phyloP scores from a whole-genome alignment of 768 basidiomycete species.

The Boletus rubropictus region DNA sequence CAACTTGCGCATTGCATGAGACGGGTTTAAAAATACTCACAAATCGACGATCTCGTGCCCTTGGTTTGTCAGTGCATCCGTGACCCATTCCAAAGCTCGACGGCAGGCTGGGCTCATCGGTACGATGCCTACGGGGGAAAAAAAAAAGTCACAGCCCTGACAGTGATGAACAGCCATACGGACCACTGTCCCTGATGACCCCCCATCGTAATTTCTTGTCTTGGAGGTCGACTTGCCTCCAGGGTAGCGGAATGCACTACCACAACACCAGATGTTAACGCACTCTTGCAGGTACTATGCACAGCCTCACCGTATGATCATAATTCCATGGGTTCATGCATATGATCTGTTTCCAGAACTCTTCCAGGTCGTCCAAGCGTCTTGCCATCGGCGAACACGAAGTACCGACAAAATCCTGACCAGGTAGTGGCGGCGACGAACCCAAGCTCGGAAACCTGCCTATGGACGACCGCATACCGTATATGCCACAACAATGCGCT shows the following conservation, averaged over 20 bases:
- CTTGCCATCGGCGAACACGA: conserved; percentile 39
- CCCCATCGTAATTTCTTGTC: conserved; percentile 37
- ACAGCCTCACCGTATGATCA: conserved; percentile 34
- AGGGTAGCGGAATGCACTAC: conserved; percentile 41
- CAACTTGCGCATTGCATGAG: neutral
- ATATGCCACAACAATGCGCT: conserved; percentile 43
- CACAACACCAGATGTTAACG: neutral
- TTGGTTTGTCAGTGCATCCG: conserved; percentile 30
- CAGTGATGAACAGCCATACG: conserved; percentile 1
- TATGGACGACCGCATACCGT: conserved; percentile 35
- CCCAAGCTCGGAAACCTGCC: conserved; percentile 37
- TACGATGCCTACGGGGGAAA: conserved; percentile 30
- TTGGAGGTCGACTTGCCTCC: conserved; percentile 33
- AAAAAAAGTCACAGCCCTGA: neutral
- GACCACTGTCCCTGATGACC: conserved; percentile 39
- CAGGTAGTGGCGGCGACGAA: conserved; percentile 28
- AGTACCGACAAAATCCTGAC: conserved; percentile 35
- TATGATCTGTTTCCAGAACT: conserved; percentile 40
- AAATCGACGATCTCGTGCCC: conserved; percentile 40
- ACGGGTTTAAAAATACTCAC: conserved; percentile 20
- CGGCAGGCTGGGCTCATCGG: conserved; percentile 37
- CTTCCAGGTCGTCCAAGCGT: conserved; percentile 36
- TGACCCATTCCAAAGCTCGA: conserved; percentile 33
- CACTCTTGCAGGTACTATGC: neutral
- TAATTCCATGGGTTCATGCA: conserved; percentile 40